Base-by-base conservation (phyloP, 108 stramenopile species). In the Aurantiochytrium sp. region DNA sequence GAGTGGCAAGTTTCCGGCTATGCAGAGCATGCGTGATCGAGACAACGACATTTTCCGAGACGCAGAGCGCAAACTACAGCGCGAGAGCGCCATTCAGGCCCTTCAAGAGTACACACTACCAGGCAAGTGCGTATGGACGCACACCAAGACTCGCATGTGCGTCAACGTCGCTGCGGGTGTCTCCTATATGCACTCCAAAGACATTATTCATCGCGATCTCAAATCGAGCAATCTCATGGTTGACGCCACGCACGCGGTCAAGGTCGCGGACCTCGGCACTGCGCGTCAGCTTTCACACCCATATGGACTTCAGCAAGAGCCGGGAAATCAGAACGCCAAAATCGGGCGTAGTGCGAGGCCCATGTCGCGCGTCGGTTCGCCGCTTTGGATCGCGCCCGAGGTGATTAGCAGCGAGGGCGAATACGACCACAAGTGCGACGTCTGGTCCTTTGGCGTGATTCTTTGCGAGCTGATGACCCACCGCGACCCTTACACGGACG, bases 261-360 rank as follows among this genome's bases (percentile, higher is more conserved):
- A 98, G 91, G 96, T 99, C 44, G 98, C 98, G 89, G 99, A 99
- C 89, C 97, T 99, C 83, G 99, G 99, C 5, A 94, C 98, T 53
- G 97, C 98, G 44, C 94, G 97, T 58, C 96, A 96, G 51, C 90
- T 98, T 47, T 89, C 88, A 21, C 91, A 57, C 14, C 14, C 55
- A 0, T 57, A 14, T 57, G 55, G 55, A 57, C 55, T 57, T 8
- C 55, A 57, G 55, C 55, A 16, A 16, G 55, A 57, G 55, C 55
- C 55, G 14, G 55, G 55, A 4, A 69, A 69, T 6, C 21, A 69
- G 64, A 19, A 59, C 19, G 21, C 59, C 35, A 6, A 4, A 8
- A 12, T 2, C 25, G 64, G 28, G 10, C 76, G 12, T 43, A 43
- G 76, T 16, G 6, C 49, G 45, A 8, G 76, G 76, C 76, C 76